Conservation (phyloP, 2,329 filamentous ascomycete genomes). For the Penicillium italicum region DNA sequence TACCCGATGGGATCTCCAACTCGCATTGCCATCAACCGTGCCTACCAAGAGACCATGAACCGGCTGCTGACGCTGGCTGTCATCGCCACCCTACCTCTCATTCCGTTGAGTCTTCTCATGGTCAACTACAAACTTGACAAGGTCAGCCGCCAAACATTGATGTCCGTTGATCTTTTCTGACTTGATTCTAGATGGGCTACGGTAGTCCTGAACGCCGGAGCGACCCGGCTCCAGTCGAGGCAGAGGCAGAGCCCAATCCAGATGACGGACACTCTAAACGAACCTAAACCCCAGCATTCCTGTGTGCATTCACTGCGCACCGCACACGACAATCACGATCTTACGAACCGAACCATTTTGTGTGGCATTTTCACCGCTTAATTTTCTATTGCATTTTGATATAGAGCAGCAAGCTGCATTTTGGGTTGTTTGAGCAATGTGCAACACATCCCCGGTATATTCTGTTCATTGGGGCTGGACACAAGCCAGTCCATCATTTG, state of each 20-base stretch:
- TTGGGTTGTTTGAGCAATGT: not conserved
- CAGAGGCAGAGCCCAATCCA: slow-evolving; percentile 16
- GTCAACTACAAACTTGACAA: slow-evolving; percentile 57
- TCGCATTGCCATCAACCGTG: slow-evolving; percentile 58
- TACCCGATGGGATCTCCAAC: slow-evolving; percentile 57
- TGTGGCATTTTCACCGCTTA: not conserved
- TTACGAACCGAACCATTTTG: slow-evolving; percentile 2
- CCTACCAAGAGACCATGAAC: slow-evolving; percentile 64
- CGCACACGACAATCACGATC: slow-evolving; percentile 9
- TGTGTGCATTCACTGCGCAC: not conserved
- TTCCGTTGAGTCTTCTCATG: slow-evolving; percentile 56
- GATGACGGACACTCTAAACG: slow-evolving; percentile 26
- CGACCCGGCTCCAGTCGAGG: slow-evolving; percentile 9
- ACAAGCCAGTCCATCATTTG: not conserved
- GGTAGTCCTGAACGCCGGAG: slow-evolving; percentile 14
- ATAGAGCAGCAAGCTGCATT: slow-evolving; percentile 11
- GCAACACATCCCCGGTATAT: not conserved
- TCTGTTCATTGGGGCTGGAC: not conserved
- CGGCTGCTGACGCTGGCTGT: slow-evolving; percentile 55
- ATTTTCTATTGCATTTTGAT: slow-evolving; percentile 8
- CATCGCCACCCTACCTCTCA: slow-evolving; percentile 53
- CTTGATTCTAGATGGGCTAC: slow-evolving; percentile 28
- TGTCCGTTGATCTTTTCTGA: not conserved
- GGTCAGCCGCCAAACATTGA: slow-evolving; percentile 23
- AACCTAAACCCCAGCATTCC: slow-evolving; percentile 17